These are phyloP conservation scores for Nidularia pulvinata DNA, from an alignment of 768 basidiomycete species.

Conservation along the genomic window DNA sequence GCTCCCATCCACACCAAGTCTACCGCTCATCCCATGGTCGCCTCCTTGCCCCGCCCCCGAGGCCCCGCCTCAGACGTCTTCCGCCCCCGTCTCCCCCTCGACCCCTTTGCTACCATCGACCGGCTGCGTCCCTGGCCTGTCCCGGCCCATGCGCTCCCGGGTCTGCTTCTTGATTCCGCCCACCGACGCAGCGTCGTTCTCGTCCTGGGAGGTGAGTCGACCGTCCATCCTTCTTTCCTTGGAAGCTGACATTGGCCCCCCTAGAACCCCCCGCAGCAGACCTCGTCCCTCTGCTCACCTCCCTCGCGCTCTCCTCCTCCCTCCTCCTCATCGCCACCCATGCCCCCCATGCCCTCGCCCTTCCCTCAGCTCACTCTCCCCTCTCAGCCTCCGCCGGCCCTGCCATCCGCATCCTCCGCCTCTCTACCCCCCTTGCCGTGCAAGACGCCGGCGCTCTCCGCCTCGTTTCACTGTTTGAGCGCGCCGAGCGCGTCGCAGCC, in stretches of 20 bases:
- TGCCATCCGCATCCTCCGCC: conserved; percentile 28
- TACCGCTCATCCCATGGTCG: not conserved
- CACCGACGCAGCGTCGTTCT: conserved; percentile 26
- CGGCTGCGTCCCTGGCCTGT: conserved; percentile 19
- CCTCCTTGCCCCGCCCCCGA: not conserved
- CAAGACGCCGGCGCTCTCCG: conserved; percentile 35
- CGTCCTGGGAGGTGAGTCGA: conserved; percentile 29
- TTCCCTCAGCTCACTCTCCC: conserved; percentile 12
- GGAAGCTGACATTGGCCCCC: not conserved
- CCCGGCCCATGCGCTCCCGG: conserved; percentile 6
- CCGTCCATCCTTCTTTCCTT: not conserved
- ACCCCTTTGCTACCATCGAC: conserved; percentile 27
- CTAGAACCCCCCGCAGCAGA: conserved; percentile 29
- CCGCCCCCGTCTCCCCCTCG: conserved; percentile 32
- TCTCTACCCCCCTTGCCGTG: conserved; percentile 25
- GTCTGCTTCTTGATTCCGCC: not conserved
- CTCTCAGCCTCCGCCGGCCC: conserved; percentile 9
- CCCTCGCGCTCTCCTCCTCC: conserved; percentile 23
- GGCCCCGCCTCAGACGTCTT: conserved; percentile 19
- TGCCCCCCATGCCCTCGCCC: conserved; percentile 19
- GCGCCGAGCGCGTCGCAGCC: conserved; percentile 33
- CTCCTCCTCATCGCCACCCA: conserved; percentile 42
- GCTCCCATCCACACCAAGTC: too few species aligned
- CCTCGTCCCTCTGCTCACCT: conserved; percentile 31
- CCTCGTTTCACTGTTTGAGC: conserved; percentile 37